A percentile compares a stretch with the other conserved stretches of the same genome.
phyloP scores from a whole-genome alignment of 345 rosid genomes.

The Cardiospermum halicacabum region DNA sequence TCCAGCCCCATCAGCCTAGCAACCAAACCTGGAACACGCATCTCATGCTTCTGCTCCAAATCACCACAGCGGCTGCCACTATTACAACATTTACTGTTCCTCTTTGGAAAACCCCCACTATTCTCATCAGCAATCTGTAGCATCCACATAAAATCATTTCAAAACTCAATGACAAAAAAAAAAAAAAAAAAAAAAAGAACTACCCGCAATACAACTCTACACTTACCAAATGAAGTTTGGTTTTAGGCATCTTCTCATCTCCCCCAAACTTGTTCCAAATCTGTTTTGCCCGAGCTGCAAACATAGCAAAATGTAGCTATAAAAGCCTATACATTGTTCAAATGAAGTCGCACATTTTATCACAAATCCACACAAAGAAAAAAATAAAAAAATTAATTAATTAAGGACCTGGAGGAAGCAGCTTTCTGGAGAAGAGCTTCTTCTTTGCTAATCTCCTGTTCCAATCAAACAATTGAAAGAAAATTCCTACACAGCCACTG shows the following conservation, averaged over 20 bases:
- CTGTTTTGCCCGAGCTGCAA: conserved; percentile 52
- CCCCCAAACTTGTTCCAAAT: conserved; percentile 58
- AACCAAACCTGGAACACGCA: conserved; percentile 72
- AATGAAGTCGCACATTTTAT: not conserved
- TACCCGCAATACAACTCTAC: not conserved
- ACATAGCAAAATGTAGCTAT: conserved; percentile 9
- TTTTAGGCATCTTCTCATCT: conserved; percentile 84
- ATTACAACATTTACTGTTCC: conserved; percentile 26
- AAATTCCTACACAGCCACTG: conserved; percentile 87
- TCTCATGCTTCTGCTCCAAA: conserved; percentile 48
- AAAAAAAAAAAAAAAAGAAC: conserved; percentile 1
- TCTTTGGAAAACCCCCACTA: conserved; percentile 66
- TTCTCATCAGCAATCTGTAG: conserved; percentile 82
- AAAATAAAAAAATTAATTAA: not conserved
- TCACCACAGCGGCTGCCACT: conserved; percentile 24
- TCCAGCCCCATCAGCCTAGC: conserved; percentile 99
- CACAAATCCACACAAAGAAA: not conserved
- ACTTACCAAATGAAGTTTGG: conserved; percentile 63
- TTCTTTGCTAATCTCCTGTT: conserved; percentile 77
- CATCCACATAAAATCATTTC: conserved; percentile 1
- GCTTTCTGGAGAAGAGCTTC: conserved; percentile 69
- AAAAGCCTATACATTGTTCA: not conserved
- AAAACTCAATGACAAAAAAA: not conserved
- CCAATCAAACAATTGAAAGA: conserved; percentile 92
- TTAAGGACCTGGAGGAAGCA: conserved; percentile 60